Base-by-base conservation (phyloP, 2,329 filamentous ascomycete species). In the Knufia petricola region DNA sequence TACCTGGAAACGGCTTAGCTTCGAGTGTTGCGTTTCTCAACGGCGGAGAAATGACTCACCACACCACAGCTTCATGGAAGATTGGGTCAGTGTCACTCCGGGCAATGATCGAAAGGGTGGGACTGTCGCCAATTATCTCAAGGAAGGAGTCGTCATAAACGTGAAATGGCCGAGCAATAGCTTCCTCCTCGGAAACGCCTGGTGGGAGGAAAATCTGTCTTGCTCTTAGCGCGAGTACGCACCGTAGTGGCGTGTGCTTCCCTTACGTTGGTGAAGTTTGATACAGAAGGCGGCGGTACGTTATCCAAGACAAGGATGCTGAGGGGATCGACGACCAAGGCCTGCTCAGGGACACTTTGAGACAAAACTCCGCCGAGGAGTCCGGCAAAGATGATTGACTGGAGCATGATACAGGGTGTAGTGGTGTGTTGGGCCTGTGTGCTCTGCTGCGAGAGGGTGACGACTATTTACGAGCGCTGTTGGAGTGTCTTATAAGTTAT, bases 21-120 rank as follows among this genome's bases (percentile, higher is more conserved):
- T 46, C 6, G 23, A n/a, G 10, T n/a, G 17, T 19, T 19, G 15
- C 20, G 31, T 8, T 3, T 45, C 37, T 13, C 12, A 12, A 28
- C 6, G 26, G 12, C 6, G 13, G 34, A n/a, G 7, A 31, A 28
- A 15, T 12, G 17, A 58, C 63, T 20, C 67, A 71, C 72, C 73
- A 79, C 0, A 76, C 67, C 8, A 75, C 72, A 4, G 75, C 76
- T 55, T 79, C 76, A 48, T 79, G 76, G 38, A 76, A 79, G 3
- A 75, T 55, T 0, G 72, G 73, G 40, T 76, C 66, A 0, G 59
- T 61, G 0, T 63, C 67, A 0, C 69, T 65, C 3, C 68, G 63
- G 1, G 71, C 73, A 6, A 77, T 67, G 12, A 76, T 60, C 1
- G 75, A 75, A 52, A 78, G 58, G 0, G 71, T 70, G 0, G 76